A percentile compares a stretch with the other conserved stretches of the same genome.
Conservation (phyloP, 768 basidiomycete genomes). For the Roridomyces roridus region DNA sequence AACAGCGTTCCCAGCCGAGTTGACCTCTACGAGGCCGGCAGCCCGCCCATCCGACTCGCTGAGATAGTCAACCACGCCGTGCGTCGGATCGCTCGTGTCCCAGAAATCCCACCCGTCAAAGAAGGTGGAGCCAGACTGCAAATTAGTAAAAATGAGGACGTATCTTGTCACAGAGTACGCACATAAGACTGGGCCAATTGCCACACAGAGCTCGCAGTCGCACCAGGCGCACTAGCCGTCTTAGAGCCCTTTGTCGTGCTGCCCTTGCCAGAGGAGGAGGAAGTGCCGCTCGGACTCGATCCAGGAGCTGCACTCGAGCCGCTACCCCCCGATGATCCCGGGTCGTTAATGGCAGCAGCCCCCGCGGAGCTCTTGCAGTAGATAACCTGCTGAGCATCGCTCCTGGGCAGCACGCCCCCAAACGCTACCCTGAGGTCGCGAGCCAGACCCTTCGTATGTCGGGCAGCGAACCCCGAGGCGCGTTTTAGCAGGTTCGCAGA, state of each 20-base stretch:
- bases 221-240: conserved; percentile 15
- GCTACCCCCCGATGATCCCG: conserved; percentile 31
- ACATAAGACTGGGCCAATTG: conserved; percentile 65
- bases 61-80: conserved; percentile 71
- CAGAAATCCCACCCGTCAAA: conserved; percentile 86
- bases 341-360: conserved; percentile 28
- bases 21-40: conserved; percentile 69
- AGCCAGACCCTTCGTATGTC: conserved; percentile 66
- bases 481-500: conserved; percentile 40
- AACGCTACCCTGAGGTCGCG: conserved; percentile 75
- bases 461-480: conserved; percentile 60
- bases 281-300: conserved; percentile 23
- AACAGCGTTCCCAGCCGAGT: conserved; percentile 74
- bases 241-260: conserved; percentile 24
- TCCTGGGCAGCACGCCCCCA: conserved; percentile 55
- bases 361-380: conserved; percentile 49
- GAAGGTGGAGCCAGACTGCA: conserved; percentile 71
- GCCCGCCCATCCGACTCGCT: conserved; percentile 61
- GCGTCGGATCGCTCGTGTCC: conserved; percentile 73
- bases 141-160: conserved; percentile 12
- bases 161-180: conserved; percentile 28
- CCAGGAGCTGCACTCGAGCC: conserved; percentile 22
- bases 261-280: conserved; percentile 17
- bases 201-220: conserved; percentile 57
- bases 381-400: conserved; percentile 38